Evolutionary conservation across 2,329 filamentous ascomycete species (phyloP).

Genomic region (Cladosporium colombiae): DNA sequence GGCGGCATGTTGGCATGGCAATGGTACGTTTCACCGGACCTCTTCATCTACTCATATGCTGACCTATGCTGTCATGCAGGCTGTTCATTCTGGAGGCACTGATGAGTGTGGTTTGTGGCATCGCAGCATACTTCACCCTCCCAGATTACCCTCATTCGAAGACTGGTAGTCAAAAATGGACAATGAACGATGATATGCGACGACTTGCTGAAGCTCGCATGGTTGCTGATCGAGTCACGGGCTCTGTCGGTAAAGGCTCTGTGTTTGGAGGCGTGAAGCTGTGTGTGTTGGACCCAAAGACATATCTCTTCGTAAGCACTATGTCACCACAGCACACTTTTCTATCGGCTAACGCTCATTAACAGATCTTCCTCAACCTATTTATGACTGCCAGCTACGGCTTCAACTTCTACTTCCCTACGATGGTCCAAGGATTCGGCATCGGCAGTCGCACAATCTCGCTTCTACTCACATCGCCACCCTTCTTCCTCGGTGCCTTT

Average conservation of each 20-base stretch:
- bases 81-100: constrained; percentile 32
- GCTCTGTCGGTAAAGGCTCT: neutral
- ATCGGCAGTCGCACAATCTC: constrained; percentile 36
- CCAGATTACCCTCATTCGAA: constrained; percentile 22
- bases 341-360: neutral
- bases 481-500: constrained; percentile 20
- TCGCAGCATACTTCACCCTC: constrained; percentile 18
- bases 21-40: constrained; percentile 19
- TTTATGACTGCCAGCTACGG: constrained; percentile 5
- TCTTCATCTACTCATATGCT: neutral
- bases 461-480: constrained; percentile 39
- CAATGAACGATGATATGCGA: constrained; percentile 5
- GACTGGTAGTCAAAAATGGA: constrained; percentile 13
- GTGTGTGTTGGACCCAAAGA: constrained; percentile 26
- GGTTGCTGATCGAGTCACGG: constrained; percentile 14
- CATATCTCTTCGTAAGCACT: constrained; percentile 23
- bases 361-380: neutral
- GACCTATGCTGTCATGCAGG: constrained; percentile 12
- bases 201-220: constrained; percentile 42
- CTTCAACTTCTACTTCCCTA: constrained; percentile 11
- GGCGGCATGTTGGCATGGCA: constrained; percentile 38
- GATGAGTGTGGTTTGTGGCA: constrained; percentile 15
- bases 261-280: constrained; percentile 22
- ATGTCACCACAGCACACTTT: neutral
- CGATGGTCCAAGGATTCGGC: constrained; percentile 33